Evolutionary conservation across 108 stramenopile species (phyloP).

Genomic region (Bacterosira constricta): DNA sequence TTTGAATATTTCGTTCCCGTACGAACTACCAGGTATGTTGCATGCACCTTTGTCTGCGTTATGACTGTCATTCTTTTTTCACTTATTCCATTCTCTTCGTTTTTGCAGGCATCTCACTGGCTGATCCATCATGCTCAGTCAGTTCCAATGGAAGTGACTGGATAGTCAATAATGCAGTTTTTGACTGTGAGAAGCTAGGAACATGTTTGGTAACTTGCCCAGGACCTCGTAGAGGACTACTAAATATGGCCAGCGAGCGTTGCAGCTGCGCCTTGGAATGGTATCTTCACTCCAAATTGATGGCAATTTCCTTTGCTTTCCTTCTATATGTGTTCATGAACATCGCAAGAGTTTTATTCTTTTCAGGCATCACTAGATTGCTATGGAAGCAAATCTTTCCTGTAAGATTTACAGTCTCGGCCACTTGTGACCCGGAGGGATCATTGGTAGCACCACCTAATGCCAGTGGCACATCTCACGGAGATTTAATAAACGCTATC

Average conservation of each 20-base stretch:
- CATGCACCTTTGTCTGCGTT: too few relatives aligned
- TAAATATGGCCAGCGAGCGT: slow-evolving; percentile 20
- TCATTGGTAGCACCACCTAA: slow-evolving; percentile 21
- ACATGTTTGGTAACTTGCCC: slow-evolving; percentile 47
- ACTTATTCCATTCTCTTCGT: background rate
- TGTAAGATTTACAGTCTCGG: slow-evolving; percentile 40
- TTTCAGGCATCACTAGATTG: slow-evolving; percentile 44
- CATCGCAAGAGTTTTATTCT: slow-evolving; percentile 42
- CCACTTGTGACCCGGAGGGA: slow-evolving; percentile 45
- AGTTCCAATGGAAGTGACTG: slow-evolving; percentile 35
- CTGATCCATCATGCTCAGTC: slow-evolving; percentile 32
- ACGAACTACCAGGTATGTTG: slow-evolving; percentile 39
- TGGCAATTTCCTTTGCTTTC: slow-evolving; percentile 41
- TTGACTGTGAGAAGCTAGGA: slow-evolving; percentile 43
- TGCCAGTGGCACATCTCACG: slow-evolving; percentile 12
- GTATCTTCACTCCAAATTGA: slow-evolving; percentile 53
- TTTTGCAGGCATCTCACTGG: slow-evolving; percentile 15
- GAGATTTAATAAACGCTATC: slow-evolving; percentile 34
- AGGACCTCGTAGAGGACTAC: slow-evolving; percentile 31
- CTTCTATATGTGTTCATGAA: slow-evolving; percentile 51
- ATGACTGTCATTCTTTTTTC: background rate
- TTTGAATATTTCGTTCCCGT: slow-evolving; percentile 32
- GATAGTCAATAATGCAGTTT: slow-evolving; percentile 40
- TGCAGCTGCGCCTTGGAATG: slow-evolving; percentile 57
- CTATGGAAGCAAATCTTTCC: slow-evolving; percentile 53